phyloP scores from a whole-genome alignment of 78 protist species.

The Dictyostelium brefeldianum region DNA sequence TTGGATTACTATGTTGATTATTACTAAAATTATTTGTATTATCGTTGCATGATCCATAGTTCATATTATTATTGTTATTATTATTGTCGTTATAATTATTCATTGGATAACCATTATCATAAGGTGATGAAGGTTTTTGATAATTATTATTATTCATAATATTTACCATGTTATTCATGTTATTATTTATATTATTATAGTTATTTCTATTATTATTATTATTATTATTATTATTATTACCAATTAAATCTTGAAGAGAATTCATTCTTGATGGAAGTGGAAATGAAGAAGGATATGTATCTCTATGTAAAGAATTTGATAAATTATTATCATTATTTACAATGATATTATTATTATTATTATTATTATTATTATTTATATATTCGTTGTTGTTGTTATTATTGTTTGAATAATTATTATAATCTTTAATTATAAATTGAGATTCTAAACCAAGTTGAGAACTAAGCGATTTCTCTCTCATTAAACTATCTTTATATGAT shows the following conservation, averaged over 20 bases:
- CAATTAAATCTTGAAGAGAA: constrained; percentile 8
- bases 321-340: not conserved
- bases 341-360: not conserved
- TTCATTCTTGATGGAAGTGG: constrained; percentile 11
- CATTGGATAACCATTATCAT: not conserved
- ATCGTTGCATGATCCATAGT: too few species aligned
- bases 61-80: not conserved
- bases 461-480: constrained; percentile 36
- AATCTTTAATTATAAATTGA: constrained; percentile 75
- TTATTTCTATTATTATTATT: not conserved
- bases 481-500: constrained; percentile 30
- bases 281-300: not conserved
- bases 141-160: not conserved
- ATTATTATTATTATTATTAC: not conserved
- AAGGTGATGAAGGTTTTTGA: not conserved
- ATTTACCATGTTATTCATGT: not conserved
- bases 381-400: not conserved
- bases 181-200: not conserved
- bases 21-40: not conserved
- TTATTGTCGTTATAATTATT: not conserved
- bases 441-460: constrained; percentile 71
- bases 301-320: constrained; percentile 2
- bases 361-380: not conserved
- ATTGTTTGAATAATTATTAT: constrained; percentile 15
- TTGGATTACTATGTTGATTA: not conserved